Evolutionary conservation across 2,329 filamentous ascomycete species (phyloP).

Genomic region (Colletotrichum lupini): DNA sequence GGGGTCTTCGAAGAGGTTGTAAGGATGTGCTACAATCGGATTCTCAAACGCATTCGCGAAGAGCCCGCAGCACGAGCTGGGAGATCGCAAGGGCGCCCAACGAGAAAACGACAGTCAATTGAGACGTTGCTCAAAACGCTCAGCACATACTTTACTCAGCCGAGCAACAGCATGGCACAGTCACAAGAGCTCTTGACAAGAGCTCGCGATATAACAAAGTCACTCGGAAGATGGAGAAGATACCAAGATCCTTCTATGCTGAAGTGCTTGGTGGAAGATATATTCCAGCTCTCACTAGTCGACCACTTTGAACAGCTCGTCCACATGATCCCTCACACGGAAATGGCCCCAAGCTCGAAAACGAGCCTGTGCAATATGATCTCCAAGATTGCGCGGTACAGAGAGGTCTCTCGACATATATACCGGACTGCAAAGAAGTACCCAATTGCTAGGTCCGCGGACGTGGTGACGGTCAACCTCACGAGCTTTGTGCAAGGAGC

Average conservation of each 20-base stretch:
- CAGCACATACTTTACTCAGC: background rate
- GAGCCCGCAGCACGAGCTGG: background rate
- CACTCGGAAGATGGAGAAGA: background rate
- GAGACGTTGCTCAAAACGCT: background rate
- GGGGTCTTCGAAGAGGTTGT: background rate
- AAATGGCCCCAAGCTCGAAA: background rate
- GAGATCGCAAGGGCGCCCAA: background rate
- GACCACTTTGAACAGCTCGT: background rate
- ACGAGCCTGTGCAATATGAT: background rate
- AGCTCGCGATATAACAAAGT: background rate
- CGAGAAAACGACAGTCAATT: background rate
- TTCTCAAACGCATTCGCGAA: background rate
- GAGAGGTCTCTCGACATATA: background rate
- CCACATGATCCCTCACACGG: background rate
- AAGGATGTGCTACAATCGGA: background rate
- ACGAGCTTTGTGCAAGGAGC: background rate
- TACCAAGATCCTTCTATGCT: background rate
- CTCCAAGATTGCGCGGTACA: background rate
- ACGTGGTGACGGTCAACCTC: background rate
- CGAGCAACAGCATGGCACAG: background rate
- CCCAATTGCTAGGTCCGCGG: background rate
- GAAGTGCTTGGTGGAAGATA: background rate
- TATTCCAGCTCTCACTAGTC: background rate
- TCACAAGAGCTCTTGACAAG: background rate
- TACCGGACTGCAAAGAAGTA: background rate